Evolutionary conservation across 2,329 filamentous ascomycete genomes (phyloP), one percentile per base, ranked within the genome.

Genomic region (Erysiphe pulchra): DNA sequence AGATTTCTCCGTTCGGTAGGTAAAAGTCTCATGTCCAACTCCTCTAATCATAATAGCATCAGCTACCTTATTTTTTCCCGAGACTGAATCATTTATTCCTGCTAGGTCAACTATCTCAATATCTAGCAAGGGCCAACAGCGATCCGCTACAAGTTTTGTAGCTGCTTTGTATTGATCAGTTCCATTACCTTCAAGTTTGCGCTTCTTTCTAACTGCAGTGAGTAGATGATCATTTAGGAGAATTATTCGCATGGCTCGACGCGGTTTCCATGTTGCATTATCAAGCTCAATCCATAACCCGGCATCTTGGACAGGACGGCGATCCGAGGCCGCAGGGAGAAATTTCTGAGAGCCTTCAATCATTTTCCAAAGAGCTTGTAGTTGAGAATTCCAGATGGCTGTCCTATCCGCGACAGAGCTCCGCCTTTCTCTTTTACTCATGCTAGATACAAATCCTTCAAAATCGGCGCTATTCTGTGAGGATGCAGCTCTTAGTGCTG

Each of bases 271-370:
- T 0, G 90, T 98, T 11, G 90, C 90, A 51, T 90, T 92, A 62
- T 98, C 92, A 49, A 98, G 68, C 63, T 98, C 87, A 48, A 95
- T 81, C 90, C 90, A 98, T 42, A 80, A 73, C 1, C 83, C 80
- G 4, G 85, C 92, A 60, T 95, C 87, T 59, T 92, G 77, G 2
- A 95, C 75, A 41, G 98, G 85, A 59, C 94, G 92, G 36, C 90
- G 77, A n/a, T 86, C 87, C 17, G 81, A 75, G 17, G 85, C 71
- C 46, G 86, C 90, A 13, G 90, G 90, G 11, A 98, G 66, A 56
- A 92, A 98, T 60, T 95, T 95, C 57, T 98, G 90, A 10, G 86
- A 93, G 1, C 87, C 87, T 60, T 95, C 90, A n/a, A 98, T 83
- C 39, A 80, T 82, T 64, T 94, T 95, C 75, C 90, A 98, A 41